phyloP scores from a whole-genome alignment of 169 alveolate genomes.

The Theileria parva region DNA sequence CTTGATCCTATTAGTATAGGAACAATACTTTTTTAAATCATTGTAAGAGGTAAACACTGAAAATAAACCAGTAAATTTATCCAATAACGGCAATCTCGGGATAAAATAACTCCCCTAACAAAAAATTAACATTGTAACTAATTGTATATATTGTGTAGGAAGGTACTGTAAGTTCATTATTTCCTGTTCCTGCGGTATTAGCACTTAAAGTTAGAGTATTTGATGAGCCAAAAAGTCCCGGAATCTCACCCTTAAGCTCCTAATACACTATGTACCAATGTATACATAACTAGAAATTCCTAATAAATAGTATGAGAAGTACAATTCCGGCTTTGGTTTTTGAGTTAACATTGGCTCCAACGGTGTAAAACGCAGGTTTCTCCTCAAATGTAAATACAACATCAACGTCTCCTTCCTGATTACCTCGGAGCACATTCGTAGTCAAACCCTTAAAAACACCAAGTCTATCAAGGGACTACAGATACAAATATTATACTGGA shows the following conservation, averaged over 20 bases:
- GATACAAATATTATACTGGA: not conserved
- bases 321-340: slow-evolving; percentile 64
- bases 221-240: slow-evolving; percentile 59
- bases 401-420: slow-evolving; percentile 59
- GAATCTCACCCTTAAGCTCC: slow-evolving; percentile 61
- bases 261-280: not conserved
- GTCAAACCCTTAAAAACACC: slow-evolving; percentile 41
- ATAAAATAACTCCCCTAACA: slow-evolving; percentile 40
- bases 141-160: not conserved
- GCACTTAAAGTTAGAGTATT: slow-evolving; percentile 45
- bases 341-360: slow-evolving; percentile 59
- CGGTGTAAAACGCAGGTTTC: slow-evolving; percentile 40
- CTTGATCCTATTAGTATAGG: slow-evolving; percentile 42
- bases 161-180: slow-evolving; percentile 42
- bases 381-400: slow-evolving; percentile 58
- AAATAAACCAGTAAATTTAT: slow-evolving; percentile 51
- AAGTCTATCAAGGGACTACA: slow-evolving; percentile 38
- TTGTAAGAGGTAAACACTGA: slow-evolving; percentile 54
- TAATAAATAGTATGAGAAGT: not conserved
- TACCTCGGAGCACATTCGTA: slow-evolving; percentile 49
- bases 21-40: slow-evolving; percentile 54
- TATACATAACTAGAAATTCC: not conserved
- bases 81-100: slow-evolving; percentile 47
- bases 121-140: not conserved
- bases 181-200: slow-evolving; percentile 52